phyloP scores from a whole-genome alignment of 805 yeast species.

The Komagataella ulmi region DNA sequence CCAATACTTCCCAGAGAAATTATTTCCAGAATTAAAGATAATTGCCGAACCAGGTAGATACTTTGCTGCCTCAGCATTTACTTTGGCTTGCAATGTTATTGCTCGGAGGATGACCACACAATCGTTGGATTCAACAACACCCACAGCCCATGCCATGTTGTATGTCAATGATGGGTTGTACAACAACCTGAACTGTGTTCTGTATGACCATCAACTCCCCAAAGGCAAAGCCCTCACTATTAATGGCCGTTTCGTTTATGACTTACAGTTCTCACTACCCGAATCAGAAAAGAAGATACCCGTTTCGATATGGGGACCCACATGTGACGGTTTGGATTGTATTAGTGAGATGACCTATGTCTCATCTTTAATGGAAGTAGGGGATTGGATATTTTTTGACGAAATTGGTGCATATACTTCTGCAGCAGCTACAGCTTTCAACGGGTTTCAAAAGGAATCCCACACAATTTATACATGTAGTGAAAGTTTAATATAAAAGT shows the following conservation, averaged over 20 bases:
- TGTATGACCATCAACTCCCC: conserved; percentile 85
- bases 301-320: conserved; percentile 93
- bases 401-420: conserved; percentile 85
- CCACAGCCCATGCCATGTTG: conserved; percentile 37
- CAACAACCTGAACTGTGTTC: conserved; percentile 88
- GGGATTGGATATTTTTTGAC: conserved; percentile 87
- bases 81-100: conserved; percentile 71
- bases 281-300: conserved; percentile 6
- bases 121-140: conserved; percentile 12
- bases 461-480: conserved; percentile 38
- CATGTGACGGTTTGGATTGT: conserved; percentile 94
- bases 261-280: conserved; percentile 13
- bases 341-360: conserved; percentile 40
- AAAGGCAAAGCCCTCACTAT: conserved; percentile 52
- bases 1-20: conserved; percentile 40
- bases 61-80: conserved; percentile 74
- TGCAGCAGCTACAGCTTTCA: conserved; percentile 86
- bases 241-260: conserved; percentile 30
- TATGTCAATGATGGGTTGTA: conserved; percentile 93
- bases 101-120: conserved; percentile 50
- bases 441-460: conserved; percentile 63
- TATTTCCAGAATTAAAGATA: conserved; percentile 23
- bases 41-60: conserved; percentile 95
- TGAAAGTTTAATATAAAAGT: not conserved
- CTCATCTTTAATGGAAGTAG: conserved; percentile 52